These are phyloP conservation scores for Coemansia sp. DNA, from an alignment of 192 early-diverging fungal species.

Conservation along the genomic window DNA sequence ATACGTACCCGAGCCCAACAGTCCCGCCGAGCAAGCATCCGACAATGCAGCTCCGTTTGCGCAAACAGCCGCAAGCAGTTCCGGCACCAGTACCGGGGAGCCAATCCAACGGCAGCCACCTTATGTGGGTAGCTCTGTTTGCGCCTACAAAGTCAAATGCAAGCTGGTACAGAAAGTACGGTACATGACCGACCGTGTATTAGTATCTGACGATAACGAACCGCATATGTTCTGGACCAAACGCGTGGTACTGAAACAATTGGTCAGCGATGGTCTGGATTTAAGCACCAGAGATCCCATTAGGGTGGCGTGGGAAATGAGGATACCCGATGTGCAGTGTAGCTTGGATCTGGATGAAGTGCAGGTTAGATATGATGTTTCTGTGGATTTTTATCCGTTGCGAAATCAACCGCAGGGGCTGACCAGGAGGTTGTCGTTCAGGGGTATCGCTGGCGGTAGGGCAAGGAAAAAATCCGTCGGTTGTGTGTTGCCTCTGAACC, in stretches of 20 bases:
- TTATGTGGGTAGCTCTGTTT: not conserved
- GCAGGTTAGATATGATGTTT: slow-evolving; percentile 26
- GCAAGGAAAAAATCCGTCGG: not conserved
- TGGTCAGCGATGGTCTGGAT: not conserved
- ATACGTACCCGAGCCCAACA: not conserved
- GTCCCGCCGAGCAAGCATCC: not conserved
- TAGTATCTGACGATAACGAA: slow-evolving; percentile 15
- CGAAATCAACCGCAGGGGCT: not conserved
- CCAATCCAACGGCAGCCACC: not conserved
- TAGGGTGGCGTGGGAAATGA: slow-evolving; percentile 10
- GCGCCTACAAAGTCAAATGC: slow-evolving; percentile 21
- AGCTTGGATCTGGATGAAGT: slow-evolving; percentile 10
- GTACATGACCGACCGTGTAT: slow-evolving; percentile 18
- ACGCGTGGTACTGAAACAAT: slow-evolving; percentile 9
- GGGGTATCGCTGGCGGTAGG: not conserved
- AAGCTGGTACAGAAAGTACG: slow-evolving; percentile 30
- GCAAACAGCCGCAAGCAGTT: not conserved
- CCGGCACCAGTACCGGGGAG: too few species aligned
- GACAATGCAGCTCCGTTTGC: not conserved
- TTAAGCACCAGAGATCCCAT: not conserved
- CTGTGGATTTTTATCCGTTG: slow-evolving; percentile 20
- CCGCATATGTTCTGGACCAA: slow-evolving; percentile 33
- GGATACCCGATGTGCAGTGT: slow-evolving; percentile 9
- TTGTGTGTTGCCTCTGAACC: slow-evolving; percentile 8
- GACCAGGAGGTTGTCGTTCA: not conserved